Evolutionary conservation across 331 rosid species (phyloP).

Genomic region (Spiraea crenata): DNA sequence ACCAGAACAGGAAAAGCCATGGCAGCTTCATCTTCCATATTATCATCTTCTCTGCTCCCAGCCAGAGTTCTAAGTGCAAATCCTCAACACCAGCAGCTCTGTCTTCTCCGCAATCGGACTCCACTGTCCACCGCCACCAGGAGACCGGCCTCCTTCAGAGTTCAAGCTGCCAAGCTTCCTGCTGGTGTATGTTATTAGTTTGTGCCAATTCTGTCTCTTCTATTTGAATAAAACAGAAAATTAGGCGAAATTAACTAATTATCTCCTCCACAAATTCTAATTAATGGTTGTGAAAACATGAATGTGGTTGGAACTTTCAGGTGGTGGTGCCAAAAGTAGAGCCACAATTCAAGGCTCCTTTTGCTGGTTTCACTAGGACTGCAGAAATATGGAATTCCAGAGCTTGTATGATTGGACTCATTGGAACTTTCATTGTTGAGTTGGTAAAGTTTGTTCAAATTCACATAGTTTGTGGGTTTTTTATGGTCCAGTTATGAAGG

Average conservation of each 20-base stretch:
- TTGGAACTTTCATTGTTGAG: slow-evolving; percentile 76
- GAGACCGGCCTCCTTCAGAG: slow-evolving; percentile 36
- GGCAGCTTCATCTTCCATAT: slow-evolving; percentile 43
- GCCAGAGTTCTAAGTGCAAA: slow-evolving; percentile 22
- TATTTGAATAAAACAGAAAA: too few relatives aligned
- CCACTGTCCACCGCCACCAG: slow-evolving; percentile 11
- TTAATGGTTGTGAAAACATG: neutral
- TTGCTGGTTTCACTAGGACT: slow-evolving; percentile 75
- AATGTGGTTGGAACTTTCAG: slow-evolving; percentile 38
- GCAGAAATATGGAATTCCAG: slow-evolving; percentile 97
- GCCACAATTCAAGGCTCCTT: slow-evolving; percentile 66
- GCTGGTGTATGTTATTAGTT: slow-evolving; percentile 55
- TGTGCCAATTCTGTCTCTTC: too few relatives aligned
- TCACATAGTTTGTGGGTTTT: neutral
- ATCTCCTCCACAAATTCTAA: too few relatives aligned
- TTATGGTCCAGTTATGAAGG: neutral
- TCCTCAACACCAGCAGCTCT: slow-evolving; percentile 23
- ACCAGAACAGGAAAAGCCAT: neutral
- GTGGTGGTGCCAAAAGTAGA: slow-evolving; percentile 72
- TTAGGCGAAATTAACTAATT: too few relatives aligned
- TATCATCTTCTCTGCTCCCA: slow-evolving; percentile 47
- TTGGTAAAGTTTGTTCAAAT: slow-evolving; percentile 36
- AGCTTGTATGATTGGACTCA: slow-evolving; percentile 91
- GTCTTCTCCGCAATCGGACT: slow-evolving; percentile 26
- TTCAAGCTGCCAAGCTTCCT: slow-evolving; percentile 73